phyloP scores from a whole-genome alignment of 345 rosid genomes.

The Citrus medica region DNA sequence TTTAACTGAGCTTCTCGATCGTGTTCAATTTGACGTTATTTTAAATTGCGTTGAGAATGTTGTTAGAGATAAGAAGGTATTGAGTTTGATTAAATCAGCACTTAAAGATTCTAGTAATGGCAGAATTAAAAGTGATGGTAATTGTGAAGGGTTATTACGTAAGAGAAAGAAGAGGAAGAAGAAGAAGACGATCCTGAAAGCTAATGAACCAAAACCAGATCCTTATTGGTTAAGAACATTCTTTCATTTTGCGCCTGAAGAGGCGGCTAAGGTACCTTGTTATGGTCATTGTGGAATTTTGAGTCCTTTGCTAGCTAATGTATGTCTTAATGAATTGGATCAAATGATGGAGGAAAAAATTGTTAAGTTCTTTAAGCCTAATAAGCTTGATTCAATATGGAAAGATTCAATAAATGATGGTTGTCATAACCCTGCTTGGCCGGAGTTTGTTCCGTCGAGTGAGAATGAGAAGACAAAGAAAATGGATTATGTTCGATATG shows the following conservation, averaged over 20 bases:
- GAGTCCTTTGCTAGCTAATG: constrained; percentile 89
- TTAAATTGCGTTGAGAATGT: constrained; percentile 55
- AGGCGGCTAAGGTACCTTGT: constrained; percentile 80
- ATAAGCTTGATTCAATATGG: constrained; percentile 84
- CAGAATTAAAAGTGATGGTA: constrained; percentile 23
- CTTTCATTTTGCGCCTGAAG: constrained; percentile 81
- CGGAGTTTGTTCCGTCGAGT: constrained; percentile 93
- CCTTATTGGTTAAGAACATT: constrained; percentile 94
- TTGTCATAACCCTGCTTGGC: constrained; percentile 97
- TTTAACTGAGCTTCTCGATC: constrained; percentile 53
- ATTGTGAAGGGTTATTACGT: constrained; percentile 34
- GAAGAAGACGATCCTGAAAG: constrained; percentile 71
- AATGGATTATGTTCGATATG: constrained; percentile 89
- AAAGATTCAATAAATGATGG: constrained; percentile 77
- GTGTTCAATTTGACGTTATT: constrained; percentile 46
- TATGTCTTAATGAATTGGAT: constrained; percentile 83
- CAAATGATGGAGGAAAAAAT: constrained; percentile 71
- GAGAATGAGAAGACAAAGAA: constrained; percentile 90
- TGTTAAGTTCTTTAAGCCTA: constrained; percentile 67
- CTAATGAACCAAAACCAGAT: constrained; percentile 91
- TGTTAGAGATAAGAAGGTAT: constrained; percentile 68
- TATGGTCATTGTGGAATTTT: constrained; percentile 85
- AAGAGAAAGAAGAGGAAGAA: constrained; percentile 41
- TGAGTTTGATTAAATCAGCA: constrained; percentile 56
- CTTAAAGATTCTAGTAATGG: constrained; percentile 32